phyloP scores from a whole-genome alignment of 2,329 filamentous ascomycete genomes.

The Ambrosiella cleistominuta region DNA sequence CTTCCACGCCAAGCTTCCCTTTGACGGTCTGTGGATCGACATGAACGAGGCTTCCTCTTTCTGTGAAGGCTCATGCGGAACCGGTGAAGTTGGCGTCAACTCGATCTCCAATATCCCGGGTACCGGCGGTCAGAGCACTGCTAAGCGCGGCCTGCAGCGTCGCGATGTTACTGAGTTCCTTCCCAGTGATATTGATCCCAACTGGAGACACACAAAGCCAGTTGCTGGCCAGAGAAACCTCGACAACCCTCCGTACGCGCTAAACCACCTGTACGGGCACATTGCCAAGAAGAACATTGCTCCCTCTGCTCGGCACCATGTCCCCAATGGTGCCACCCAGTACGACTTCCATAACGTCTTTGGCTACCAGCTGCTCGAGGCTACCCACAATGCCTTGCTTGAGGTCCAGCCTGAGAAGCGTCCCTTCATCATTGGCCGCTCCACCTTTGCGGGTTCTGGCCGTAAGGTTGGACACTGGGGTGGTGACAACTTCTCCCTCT shows the following conservation, averaged over 20 bases:
- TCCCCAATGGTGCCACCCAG: constrained; percentile 45
- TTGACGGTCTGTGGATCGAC: constrained; percentile 39
- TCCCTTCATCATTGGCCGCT: constrained; percentile 70
- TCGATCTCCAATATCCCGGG: constrained; percentile 16
- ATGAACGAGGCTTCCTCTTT: constrained; percentile 45
- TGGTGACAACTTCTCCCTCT: constrained; percentile 54
- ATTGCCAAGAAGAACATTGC: constrained; percentile 42
- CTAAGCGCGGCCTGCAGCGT: not conserved
- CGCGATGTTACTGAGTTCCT: constrained; percentile 6
- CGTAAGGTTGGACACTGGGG: constrained; percentile 70
- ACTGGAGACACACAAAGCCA: constrained; percentile 28
- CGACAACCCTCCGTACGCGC: constrained; percentile 57
- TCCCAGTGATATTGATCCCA: constrained; percentile 4
- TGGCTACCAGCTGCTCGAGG: constrained; percentile 57
- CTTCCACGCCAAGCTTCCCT: constrained; percentile 35
- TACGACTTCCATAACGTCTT: constrained; percentile 76
- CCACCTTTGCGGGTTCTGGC: constrained; percentile 62
- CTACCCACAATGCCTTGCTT: constrained; percentile 56
- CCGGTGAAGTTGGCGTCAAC: constrained; percentile 40
- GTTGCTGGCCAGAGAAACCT: constrained; percentile 48
- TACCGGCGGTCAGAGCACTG: constrained; percentile 21
- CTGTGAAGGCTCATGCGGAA: constrained; percentile 57
- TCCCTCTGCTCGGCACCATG: constrained; percentile 44
- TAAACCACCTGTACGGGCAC: constrained; percentile 51
- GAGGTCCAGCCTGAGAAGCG: constrained; percentile 47